Conservation (phyloP, 768 basidiomycete genomes). For the Kwoniella sp. region DNA sequence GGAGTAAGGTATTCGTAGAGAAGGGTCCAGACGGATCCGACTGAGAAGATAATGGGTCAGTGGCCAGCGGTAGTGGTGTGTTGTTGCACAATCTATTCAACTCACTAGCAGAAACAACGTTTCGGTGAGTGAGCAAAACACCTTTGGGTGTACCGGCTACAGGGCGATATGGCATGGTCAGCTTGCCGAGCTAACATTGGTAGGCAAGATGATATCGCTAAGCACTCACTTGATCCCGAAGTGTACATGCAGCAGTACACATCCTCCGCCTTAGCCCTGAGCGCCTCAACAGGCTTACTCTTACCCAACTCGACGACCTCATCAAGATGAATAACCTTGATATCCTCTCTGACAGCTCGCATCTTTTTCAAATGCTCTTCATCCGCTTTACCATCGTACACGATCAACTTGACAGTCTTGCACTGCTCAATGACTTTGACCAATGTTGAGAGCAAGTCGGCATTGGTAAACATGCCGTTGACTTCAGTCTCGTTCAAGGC, state of each 20-base stretch:
- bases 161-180: neutral
- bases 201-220: too few relatives aligned
- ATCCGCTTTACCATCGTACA: conserved; percentile 74
- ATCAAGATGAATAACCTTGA: conserved; percentile 68
- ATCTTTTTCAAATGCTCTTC: conserved; percentile 65
- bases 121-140: conserved; percentile 81
- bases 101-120: conserved; percentile 71
- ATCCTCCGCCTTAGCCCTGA: conserved; percentile 63
- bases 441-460: conserved; percentile 79
- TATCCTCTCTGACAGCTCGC: conserved; percentile 61
- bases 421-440: conserved; percentile 70
- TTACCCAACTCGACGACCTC: conserved; percentile 73
- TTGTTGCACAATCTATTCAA: too few relatives aligned
- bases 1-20: conserved; percentile 62
- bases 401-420: conserved; percentile 72
- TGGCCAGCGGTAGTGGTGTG: too few relatives aligned
- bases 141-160: conserved; percentile 93
- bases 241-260: conserved; percentile 80
- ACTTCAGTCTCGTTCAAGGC: conserved; percentile 86
- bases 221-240: conserved; percentile 55
- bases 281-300: conserved; percentile 61
- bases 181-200: too few relatives aligned
- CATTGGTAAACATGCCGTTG: conserved; percentile 85
- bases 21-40: conserved; percentile 76
- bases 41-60: too few relatives aligned